Evolutionary conservation across 1,284 basidiomycete genomes (phyloP), one percentile per base, ranked within the genome.

Genomic region (Moesziomyces parantarcticus): DNA sequence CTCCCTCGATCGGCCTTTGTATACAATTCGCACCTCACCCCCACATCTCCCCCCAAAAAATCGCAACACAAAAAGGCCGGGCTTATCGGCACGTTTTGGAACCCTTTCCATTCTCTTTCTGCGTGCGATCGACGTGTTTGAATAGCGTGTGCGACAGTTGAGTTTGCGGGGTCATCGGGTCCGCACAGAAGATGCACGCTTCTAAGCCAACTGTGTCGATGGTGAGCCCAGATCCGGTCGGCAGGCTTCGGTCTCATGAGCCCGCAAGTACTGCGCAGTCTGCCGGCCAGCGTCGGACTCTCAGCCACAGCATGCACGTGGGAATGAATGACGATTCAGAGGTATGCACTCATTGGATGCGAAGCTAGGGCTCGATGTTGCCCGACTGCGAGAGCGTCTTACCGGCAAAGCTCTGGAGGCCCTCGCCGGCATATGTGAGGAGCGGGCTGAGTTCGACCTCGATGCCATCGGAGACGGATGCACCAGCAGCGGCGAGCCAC

Each of bases 401-500:
- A 43, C 94, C 95, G 81, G 89, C 90, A 63, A 93, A 88, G 53
- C 84, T 85, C 78, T 92, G 91, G 59, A 99, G 86, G 0, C 93
- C 94, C 84, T 99, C 97, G 32, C 97, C 97, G 10, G 90, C 90
- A 77, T 98, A 98, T 74, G 89, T 92, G 54, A 94, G 89, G 10
- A 91, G 86, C 8, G 96, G 94, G n/a, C 91, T 92, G 57, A 98
- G 86, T 85, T 99, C 95, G 63, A 98, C 90, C 84, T 96, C 92
- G 16, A 91, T 89, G 26, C 87, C 89, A 2, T 89, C 88, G 26
- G 81, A 83, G 26, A 98, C 86, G 29, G 80, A 87, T 16, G 92
- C 95, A 11, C 97, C 96, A 0, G 92, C 92, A 0, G 77, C 85
- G 77, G 90, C 88, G 73, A 99, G 86, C 89, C 93, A 99, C 43